phyloP scores from a whole-genome alignment of 306 rosid species.

The Prunus mira region DNA sequence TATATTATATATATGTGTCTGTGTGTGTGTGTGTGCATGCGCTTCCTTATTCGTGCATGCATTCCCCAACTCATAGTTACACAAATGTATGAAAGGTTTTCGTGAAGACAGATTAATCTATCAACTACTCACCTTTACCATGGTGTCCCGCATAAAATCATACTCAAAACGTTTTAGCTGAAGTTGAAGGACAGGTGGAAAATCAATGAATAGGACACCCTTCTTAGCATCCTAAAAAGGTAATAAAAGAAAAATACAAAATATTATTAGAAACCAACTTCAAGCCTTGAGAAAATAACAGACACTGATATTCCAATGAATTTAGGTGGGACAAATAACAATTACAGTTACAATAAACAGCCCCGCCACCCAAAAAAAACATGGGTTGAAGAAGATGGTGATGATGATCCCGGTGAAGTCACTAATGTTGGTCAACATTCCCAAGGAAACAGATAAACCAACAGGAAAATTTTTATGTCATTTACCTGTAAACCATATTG shows the following conservation, averaged over 20 bases:
- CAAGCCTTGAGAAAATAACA: background rate
- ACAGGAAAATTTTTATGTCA: background rate
- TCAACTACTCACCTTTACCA: conserved; percentile 78
- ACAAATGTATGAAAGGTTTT: background rate
- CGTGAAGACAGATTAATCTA: background rate
- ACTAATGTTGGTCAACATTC: background rate
- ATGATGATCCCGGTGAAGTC: background rate
- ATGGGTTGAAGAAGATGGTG: background rate
- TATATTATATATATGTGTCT: too few relatives aligned
- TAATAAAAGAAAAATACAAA: background rate
- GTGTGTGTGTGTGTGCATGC: too few relatives aligned
- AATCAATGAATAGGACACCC: conserved; percentile 87
- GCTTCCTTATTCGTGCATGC: background rate
- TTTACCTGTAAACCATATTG: conserved; percentile 89
- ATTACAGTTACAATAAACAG: background rate
- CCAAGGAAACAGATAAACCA: background rate
- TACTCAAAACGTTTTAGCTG: conserved; percentile 94
- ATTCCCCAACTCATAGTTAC: background rate
- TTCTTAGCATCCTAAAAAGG: conserved; percentile 82
- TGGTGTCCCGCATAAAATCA: conserved; percentile 92
- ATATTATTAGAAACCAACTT: background rate
- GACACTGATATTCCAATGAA: background rate
- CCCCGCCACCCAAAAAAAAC: background rate
- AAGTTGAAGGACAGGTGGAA: conserved; percentile 95
- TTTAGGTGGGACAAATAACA: background rate